A percentile compares a stretch with the other conserved stretches of the same genome.
Evolutionary conservation across 352 stramenopile genomes (phyloP).

Genomic region (Pythium myriotylum): DNA sequence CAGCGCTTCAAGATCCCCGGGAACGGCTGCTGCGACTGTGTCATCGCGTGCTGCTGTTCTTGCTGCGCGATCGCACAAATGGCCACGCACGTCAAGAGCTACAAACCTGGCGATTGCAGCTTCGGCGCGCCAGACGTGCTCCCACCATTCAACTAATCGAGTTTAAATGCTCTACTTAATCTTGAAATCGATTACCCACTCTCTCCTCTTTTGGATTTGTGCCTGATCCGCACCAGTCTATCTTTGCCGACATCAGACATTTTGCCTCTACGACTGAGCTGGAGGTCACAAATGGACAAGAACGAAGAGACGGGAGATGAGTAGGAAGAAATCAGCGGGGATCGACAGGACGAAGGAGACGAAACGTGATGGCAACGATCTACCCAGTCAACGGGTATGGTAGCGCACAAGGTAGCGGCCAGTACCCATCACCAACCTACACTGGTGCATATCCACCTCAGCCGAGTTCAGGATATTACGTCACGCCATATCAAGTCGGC

Average conservation of each 20-base stretch:
- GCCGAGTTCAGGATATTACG: neutral
- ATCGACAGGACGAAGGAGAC: too few relatives aligned
- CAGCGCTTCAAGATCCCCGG: constrained; percentile 26
- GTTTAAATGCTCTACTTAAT: neutral
- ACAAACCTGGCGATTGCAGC: constrained; percentile 17
- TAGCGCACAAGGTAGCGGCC: neutral
- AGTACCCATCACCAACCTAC: neutral
- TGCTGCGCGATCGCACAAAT: constrained; percentile 30
- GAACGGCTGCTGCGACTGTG: constrained; percentile 14
- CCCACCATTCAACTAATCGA: constrained; percentile 13
- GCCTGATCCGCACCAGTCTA: too few relatives aligned
- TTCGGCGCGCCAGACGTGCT: constrained; percentile 17
- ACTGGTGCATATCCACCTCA: neutral
- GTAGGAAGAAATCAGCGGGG: too few relatives aligned
- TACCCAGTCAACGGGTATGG: constrained; percentile 15
- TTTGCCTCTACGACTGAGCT: too few relatives aligned
- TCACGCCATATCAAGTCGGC: neutral
- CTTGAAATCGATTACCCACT: neutral
- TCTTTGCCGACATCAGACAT: too few relatives aligned
- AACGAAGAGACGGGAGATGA: too few relatives aligned
- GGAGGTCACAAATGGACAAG: too few relatives aligned
- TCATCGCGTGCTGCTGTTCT: constrained; percentile 26
- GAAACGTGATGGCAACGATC: constrained; percentile 14
- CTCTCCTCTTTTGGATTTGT: too few relatives aligned
- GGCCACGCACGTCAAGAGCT: constrained; percentile 27